These are phyloP conservation scores for Curvularia sp. DNA, from an alignment of 2,329 filamentous ascomycete species.

Conservation along the genomic window DNA sequence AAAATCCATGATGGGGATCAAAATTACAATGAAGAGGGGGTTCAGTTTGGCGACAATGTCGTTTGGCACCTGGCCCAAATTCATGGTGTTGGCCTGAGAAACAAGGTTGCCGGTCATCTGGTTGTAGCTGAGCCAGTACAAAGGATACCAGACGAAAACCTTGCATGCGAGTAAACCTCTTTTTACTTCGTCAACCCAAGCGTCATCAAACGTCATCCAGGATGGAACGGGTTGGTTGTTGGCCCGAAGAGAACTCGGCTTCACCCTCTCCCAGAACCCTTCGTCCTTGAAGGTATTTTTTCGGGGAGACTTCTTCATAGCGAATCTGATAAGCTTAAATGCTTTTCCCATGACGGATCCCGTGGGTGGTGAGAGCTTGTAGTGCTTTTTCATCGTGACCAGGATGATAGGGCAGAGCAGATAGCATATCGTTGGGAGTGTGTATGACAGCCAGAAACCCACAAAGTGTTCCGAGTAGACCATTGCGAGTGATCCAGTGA, in stretches of 20 bases:
- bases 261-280: slow-evolving; percentile 67
- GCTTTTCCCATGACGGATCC: slow-evolving; percentile 76
- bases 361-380: slow-evolving; percentile 69
- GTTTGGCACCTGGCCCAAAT: slow-evolving; percentile 74
- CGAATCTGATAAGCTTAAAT: slow-evolving; percentile 65
- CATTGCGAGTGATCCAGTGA: slow-evolving; percentile 49
- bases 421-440: slow-evolving; percentile 72
- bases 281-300: slow-evolving; percentile 37
- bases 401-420: slow-evolving; percentile 64
- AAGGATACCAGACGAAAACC: slow-evolving; percentile 66
- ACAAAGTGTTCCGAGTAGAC: slow-evolving; percentile 38
- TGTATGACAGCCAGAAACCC: slow-evolving; percentile 76
- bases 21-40: slow-evolving; percentile 76
- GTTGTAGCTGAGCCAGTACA: slow-evolving; percentile 49
- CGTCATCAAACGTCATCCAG: slow-evolving; percentile 83
- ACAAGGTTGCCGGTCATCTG: slow-evolving; percentile 73
- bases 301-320: slow-evolving; percentile 27
- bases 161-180: slow-evolving; percentile 61
- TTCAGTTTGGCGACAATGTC: slow-evolving; percentile 80
- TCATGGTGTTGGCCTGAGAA: slow-evolving; percentile 73
- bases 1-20: slow-evolving; percentile 66
- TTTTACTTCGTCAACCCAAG: slow-evolving; percentile 78
- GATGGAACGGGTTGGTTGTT: slow-evolving; percentile 59
- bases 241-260: slow-evolving; percentile 59
- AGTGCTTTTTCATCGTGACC: slow-evolving; percentile 68